Percentiles rank a stretch among this genome's conserved stretches.
These are phyloP conservation scores for Trichoderma breve DNA, from an alignment of 2,329 filamentous ascomycete species.

Conservation along the genomic window DNA sequence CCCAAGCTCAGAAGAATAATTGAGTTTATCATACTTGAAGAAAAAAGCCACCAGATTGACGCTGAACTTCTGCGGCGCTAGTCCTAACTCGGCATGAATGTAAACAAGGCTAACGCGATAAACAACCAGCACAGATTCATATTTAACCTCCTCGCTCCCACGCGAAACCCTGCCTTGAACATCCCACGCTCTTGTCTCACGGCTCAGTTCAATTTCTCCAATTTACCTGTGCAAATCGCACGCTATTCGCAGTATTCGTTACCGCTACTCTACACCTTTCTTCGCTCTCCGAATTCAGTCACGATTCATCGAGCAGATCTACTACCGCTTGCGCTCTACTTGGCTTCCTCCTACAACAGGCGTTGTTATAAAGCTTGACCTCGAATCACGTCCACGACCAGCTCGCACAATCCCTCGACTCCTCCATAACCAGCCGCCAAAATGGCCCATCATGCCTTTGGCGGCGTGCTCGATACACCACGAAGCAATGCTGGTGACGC, in stretches of 20 bases:
- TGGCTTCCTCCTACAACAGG: neutral
- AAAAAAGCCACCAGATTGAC: neutral
- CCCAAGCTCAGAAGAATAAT: neutral
- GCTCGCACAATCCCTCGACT: neutral
- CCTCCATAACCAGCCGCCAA: conserved; percentile 24
- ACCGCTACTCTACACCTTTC: neutral
- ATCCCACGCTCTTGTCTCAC: conserved; percentile 11
- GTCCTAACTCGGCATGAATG: conserved; percentile 18
- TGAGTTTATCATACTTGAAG: neutral
- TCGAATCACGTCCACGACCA: neutral
- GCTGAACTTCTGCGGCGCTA: conserved; percentile 5
- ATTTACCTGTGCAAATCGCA: neutral
- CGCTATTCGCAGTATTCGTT: neutral
- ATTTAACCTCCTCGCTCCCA: neutral
- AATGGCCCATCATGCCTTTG: conserved; percentile 65
- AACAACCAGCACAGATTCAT: neutral
- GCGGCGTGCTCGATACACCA: conserved; percentile 74
- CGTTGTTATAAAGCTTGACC: neutral
- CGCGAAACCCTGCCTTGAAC: neutral
- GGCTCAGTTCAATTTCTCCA: neutral
- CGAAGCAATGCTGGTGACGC: conserved; percentile 80
- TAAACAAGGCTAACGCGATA: conserved; percentile 23
- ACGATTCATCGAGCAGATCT: neutral
- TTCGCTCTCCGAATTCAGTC: neutral
- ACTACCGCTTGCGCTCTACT: neutral